Conservation (phyloP, 768 basidiomycete genomes). For the Tremella yokohamensis region DNA sequence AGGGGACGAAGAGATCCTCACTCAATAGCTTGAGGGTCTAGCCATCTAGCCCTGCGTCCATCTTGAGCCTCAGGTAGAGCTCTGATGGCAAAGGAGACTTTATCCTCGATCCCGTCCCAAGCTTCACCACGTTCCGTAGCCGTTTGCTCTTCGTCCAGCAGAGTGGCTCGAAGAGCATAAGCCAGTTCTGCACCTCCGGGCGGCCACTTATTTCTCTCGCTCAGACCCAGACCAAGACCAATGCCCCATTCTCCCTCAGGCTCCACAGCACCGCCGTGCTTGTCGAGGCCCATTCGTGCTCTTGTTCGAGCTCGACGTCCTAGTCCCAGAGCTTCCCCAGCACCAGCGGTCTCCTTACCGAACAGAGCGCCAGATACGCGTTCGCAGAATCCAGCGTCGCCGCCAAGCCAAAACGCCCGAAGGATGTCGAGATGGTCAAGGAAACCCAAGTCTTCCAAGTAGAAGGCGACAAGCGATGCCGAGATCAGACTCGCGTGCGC, state of each 20-base stretch:
- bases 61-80: conserved; percentile 60
- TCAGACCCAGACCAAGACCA: conserved; percentile 69
- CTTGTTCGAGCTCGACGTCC: conserved; percentile 44
- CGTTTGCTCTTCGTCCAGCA: conserved; percentile 62
- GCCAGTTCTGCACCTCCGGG: conserved; percentile 80
- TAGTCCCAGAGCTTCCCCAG: conserved; percentile 32
- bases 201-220: conserved; percentile 75
- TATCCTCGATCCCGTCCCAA: conserved; percentile 49
- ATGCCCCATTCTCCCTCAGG: conserved; percentile 57
- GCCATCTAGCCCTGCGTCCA: conserved; percentile 68
- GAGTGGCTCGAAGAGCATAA: conserved; percentile 75
- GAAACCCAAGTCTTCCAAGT: conserved; percentile 70
- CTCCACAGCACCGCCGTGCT: conserved; percentile 52
- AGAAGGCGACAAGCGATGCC: conserved; percentile 62
- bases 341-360: conserved; percentile 60
- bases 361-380: conserved; percentile 71
- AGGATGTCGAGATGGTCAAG: conserved; percentile 59
- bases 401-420: conserved; percentile 43
- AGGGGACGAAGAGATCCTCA: conserved; percentile 53
- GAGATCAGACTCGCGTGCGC: conserved; percentile 51
- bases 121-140: conserved; percentile 27
- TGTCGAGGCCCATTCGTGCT: conserved; percentile 47
- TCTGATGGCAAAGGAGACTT: conserved; percentile 75
- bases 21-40: conserved; percentile 63
- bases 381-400: conserved; percentile 59